Conservation (phyloP, 2,329 filamentous ascomycete genomes). For the Coniochaeta prunicola region DNA sequence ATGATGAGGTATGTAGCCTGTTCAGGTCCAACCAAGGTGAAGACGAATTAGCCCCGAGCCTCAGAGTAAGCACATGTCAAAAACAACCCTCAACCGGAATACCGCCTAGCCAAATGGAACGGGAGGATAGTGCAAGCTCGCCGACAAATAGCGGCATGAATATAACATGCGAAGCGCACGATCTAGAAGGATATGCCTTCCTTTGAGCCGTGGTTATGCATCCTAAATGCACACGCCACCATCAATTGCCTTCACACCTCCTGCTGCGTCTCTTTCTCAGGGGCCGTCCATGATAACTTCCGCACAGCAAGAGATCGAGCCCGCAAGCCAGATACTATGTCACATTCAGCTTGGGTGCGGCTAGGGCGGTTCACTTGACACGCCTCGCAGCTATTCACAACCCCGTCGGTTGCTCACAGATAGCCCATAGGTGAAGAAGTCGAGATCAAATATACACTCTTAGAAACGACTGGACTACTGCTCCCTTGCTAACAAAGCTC, state of each 20-base stretch:
- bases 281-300: neutral
- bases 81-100: neutral
- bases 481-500: no score
- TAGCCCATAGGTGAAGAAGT: neutral
- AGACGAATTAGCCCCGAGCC: neutral
- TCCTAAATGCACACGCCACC: neutral
- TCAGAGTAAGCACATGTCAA: neutral
- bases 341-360: neutral
- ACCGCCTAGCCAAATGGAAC: neutral
- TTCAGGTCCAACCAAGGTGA: neutral
- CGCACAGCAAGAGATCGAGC: neutral
- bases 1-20: slow-evolving; percentile 3
- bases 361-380: neutral
- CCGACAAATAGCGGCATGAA: neutral
- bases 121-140: neutral
- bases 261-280: neutral
- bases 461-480: neutral
- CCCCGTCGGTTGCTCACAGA: neutral
- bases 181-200: neutral
- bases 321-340: neutral
- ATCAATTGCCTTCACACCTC: slow-evolving; percentile 10
- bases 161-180: neutral
- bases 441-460: neutral
- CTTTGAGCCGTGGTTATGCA: neutral
- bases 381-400: neutral